Base-by-base conservation (phyloP, 768 basidiomycete genomes). In the Rhizopogon vinicolor region DNA sequence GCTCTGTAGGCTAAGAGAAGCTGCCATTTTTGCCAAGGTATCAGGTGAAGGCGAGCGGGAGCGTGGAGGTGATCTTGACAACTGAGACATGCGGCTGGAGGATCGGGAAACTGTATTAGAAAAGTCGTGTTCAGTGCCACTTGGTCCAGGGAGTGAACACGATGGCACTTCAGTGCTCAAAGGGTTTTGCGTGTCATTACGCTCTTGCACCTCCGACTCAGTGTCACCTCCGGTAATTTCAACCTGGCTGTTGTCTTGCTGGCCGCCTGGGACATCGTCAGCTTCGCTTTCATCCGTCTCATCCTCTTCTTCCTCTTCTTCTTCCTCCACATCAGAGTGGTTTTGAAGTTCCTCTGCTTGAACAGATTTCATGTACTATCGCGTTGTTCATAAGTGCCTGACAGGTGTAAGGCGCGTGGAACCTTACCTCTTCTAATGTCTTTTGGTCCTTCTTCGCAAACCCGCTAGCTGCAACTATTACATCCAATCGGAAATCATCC, bases 391-490 rank as follows among this genome's bases (percentile, higher is more conserved):
- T 60, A 58, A 60, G 55, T 53, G 55, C 51, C 58, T n/a, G 33
- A 55, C 51, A 59, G 59, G 35, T 22, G 56, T 56, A 35, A 64
- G 58, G 48, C 50, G 61, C 62, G 18, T 52, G 51, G 51, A 49
- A 64, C 69, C 82, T 65, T 57, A 95, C 95, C 77, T 93, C 86
- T 71, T 94, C 92, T 53, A 98, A 73, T 41, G 81, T 73, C 64
- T 85, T 83, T 78, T 91, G 84, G 65, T 96, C 87, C 63, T 86
- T 87, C 61, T 87, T 79, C 57, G 85, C 85, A 71, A 96, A 98
- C 25, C 96, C 96, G 75, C 93, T 96, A 2, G 97, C 97, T 48
- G 89, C 89, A 6, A 98, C 95, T 60, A 91, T 80, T 18, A 97
- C 85, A 74, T 99, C 97, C 45, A 98, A 73, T 56, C 81, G 78